Evolutionary conservation across 1,284 basidiomycete genomes (phyloP), one percentile per base, ranked within the genome.

Genomic region (Chiua sp.): DNA sequence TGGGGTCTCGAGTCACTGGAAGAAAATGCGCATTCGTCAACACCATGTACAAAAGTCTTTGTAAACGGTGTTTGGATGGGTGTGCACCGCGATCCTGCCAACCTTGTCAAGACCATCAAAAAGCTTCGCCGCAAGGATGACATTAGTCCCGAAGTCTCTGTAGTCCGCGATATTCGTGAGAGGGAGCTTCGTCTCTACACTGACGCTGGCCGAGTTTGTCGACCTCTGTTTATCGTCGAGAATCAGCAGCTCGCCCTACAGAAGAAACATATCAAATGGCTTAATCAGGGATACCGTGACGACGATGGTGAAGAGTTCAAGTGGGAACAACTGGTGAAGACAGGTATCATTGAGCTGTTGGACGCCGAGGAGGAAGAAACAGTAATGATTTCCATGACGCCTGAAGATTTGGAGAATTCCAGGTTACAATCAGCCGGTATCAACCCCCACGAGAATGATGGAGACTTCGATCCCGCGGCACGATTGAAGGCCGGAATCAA

Each of bases 61-160:
- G 94, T 99, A 64, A 99, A 99, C 70, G 98, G 98, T 72, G 96
- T 98, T 13, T 99, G 98, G 98, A 95, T 98, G 86, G 98, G 98
- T 65, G 94, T 98, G n/a, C 96, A 98, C 78, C 92, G 96, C 60
- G 93, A 98, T 68, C 94, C 97, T 20, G 90, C 90, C 51, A 92
- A 94, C 68, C 82, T 99, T 56, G 94, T 98, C 64, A 91, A 92
- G 72, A 98, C 96, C 26, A 87, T 99, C 72, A 92, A 96, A 75
- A 91, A 93, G 69, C 84, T 99, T 65, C 87, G 98, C 63, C 83
- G 98, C 66, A 96, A 94, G 74, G 95, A 98, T 67, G 96, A 98
- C 75, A 96, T 99, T 74, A 94, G 92, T 72, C 88, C 93, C 54
- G 97, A 99, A 77, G 95, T 98, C 13, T 97, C 94, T 32, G 93